Base-by-base conservation (phyloP, 768 basidiomycete genomes). In the Lentinula sp. region DNA sequence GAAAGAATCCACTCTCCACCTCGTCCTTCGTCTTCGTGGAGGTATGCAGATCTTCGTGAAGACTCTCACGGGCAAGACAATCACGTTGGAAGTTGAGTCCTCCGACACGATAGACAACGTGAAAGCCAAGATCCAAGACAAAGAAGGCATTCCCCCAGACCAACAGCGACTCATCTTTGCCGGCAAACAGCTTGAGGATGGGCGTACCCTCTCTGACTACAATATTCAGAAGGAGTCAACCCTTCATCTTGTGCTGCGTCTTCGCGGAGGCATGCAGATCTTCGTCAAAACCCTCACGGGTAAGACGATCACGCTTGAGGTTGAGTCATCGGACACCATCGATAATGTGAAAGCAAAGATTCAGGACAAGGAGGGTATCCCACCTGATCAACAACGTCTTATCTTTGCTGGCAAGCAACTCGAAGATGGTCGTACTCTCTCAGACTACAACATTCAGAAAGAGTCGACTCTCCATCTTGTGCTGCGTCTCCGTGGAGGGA, bases 371-470 rank as follows among this genome's bases (percentile, higher is more conserved):
- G 89, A 90, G 63, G 90, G 89, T 0, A 91, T 91, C 34, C 89
- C 89, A 40, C 87, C 89, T 2, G 89, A 94, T 65, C 92, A 95
- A 69, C 94, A 95, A 68, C 89, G 93, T 48, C 76, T 95, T 50
- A 93, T 91, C 71, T 96, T 95, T 65, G 94, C 94, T 49, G 95
- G 94, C 50, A 96, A 96, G 78, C 94, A 96, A 69, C 76, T 95
- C 10, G 95, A 96, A 71, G 95, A 97, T 60, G 95, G 95, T 3
- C 89, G 95, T 52, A 97, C 94, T 0, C 81, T 95, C 78, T 85
- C 87, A 0, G 87, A 90, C 59, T 89, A 89, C 69, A 89, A 90
- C 71, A 91, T 89, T 39, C 89, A 90, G 81, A 87, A 91, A 75
- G 89, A 89, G 72, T 86, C 84, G 0, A 89, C 88, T 0, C 84